These are phyloP conservation scores for Colletotrichum tabaci DNA, from an alignment of 2,329 filamentous ascomycete genomes.

Conservation along the genomic window DNA sequence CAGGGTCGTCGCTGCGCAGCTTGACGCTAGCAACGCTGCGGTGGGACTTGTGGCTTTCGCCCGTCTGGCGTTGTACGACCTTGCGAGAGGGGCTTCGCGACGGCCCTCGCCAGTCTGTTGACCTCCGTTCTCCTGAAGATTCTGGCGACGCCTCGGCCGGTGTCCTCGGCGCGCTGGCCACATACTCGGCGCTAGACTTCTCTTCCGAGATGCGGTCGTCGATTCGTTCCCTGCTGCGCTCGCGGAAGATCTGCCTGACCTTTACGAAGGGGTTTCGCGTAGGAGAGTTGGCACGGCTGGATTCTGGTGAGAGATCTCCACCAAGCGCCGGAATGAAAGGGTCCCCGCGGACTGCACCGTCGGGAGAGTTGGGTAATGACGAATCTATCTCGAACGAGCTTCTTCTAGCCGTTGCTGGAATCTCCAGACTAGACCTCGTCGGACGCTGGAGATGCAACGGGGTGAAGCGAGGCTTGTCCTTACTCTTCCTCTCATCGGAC, in stretches of 20 bases:
- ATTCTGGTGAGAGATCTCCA: slow-evolving; percentile 74
- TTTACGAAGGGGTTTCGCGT: slow-evolving; percentile 71
- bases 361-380: slow-evolving; percentile 67
- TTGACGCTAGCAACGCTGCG: slow-evolving; percentile 66
- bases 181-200: slow-evolving; percentile 45
- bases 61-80: slow-evolving; percentile 53
- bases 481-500: slow-evolving; percentile 49
- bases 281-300: slow-evolving; percentile 76
- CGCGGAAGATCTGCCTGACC: slow-evolving; percentile 70
- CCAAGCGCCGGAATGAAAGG: slow-evolving; percentile 71
- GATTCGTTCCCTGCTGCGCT: slow-evolving; percentile 65
- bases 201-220: slow-evolving; percentile 48
- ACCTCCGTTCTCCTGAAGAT: slow-evolving; percentile 42
- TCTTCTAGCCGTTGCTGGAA: slow-evolving; percentile 56
- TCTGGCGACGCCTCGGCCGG: slow-evolving; percentile 35
- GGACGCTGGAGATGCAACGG: slow-evolving; percentile 45
- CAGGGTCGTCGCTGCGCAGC: slow-evolving; percentile 60
- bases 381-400: slow-evolving; percentile 61
- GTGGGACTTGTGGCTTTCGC: slow-evolving; percentile 64
- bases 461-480: slow-evolving; percentile 46
- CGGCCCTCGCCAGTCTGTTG: slow-evolving; percentile 50
- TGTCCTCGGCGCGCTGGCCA: slow-evolving; percentile 48
- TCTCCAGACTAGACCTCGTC: slow-evolving; percentile 64
- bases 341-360: slow-evolving; percentile 62
- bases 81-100: slow-evolving; percentile 57